Percentiles rank a stretch among this genome's conserved stretches.
These are phyloP conservation scores for Stylosanthes scabra DNA, from an alignment of 331 rosid genomes.

Conservation along the genomic window DNA sequence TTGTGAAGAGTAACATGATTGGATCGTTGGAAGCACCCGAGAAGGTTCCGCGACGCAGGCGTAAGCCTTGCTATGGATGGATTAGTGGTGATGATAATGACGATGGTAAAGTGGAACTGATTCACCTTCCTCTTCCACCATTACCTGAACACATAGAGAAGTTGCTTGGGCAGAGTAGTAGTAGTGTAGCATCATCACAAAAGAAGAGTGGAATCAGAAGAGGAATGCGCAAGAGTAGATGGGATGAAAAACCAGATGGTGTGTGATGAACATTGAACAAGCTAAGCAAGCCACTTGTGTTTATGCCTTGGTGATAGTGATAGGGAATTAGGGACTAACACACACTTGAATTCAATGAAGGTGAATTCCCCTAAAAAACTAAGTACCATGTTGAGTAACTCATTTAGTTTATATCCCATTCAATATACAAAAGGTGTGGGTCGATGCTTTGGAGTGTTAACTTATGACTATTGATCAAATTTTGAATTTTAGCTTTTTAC, in stretches of 20 bases:
- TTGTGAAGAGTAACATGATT: background rate
- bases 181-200: background rate
- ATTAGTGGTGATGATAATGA: conserved; percentile 8
- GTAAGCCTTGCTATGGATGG: conserved; percentile 66
- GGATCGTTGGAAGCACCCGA: conserved; percentile 22
- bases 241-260: conserved; percentile 69
- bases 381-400: too few species aligned
- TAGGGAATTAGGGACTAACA: background rate
- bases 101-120: conserved; percentile 33
- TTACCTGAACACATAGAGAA: conserved; percentile 40
- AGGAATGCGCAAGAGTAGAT: conserved; percentile 54
- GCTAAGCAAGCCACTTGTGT: too few species aligned
- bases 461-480: too few species aligned
- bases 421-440: too few species aligned
- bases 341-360: too few species aligned
- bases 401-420: too few species aligned
- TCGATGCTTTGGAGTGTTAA: too few species aligned
- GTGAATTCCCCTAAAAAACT: too few species aligned
- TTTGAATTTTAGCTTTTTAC: too few species aligned
- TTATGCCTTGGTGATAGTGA: background rate
- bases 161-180: conserved; percentile 20
- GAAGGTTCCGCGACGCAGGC: conserved; percentile 14
- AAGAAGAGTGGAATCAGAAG: background rate
- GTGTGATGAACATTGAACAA: conserved; percentile 24
- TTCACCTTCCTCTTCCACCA: conserved; percentile 33